Evolutionary conservation across 139 green algal species (phyloP).

Genomic region (Coelastrella sp.): DNA sequence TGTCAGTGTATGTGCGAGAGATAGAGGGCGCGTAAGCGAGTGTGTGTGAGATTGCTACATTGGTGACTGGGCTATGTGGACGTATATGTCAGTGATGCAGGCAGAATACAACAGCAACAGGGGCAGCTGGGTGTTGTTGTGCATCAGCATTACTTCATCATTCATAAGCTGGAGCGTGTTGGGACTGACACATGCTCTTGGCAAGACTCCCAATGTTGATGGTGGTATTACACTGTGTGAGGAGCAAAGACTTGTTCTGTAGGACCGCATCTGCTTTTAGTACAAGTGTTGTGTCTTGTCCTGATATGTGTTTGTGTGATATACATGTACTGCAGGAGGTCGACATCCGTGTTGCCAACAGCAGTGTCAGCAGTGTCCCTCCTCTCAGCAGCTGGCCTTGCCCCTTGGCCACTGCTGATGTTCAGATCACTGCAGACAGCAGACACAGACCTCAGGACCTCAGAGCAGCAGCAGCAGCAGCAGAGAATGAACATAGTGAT

Average conservation of each 20-base stretch:
- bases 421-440: slow-evolving; percentile 65
- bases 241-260: no score
- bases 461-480: slow-evolving; percentile 44
- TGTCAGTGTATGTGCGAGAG: no score
- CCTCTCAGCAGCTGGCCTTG: slow-evolving; percentile 26
- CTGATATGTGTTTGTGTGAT: not conserved
- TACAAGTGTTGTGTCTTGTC: not conserved
- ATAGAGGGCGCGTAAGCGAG: no score
- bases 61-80: no score
- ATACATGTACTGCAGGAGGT: no score
- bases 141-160: no score
- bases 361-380: not conserved
- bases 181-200: no score
- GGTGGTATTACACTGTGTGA: not conserved
- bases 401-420: slow-evolving; percentile 59
- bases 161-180: no score
- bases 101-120: not conserved
- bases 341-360: slow-evolving; percentile 34
- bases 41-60: no score
- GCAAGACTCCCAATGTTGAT: no score
- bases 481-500: no score
- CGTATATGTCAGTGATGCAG: no score
- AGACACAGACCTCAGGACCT: slow-evolving; percentile 78
- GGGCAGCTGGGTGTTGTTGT: not conserved
- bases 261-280: not conserved